These are phyloP conservation scores for Tricholoma hemisulphureum DNA, from an alignment of 768 basidiomycete genomes.

Conservation along the genomic window DNA sequence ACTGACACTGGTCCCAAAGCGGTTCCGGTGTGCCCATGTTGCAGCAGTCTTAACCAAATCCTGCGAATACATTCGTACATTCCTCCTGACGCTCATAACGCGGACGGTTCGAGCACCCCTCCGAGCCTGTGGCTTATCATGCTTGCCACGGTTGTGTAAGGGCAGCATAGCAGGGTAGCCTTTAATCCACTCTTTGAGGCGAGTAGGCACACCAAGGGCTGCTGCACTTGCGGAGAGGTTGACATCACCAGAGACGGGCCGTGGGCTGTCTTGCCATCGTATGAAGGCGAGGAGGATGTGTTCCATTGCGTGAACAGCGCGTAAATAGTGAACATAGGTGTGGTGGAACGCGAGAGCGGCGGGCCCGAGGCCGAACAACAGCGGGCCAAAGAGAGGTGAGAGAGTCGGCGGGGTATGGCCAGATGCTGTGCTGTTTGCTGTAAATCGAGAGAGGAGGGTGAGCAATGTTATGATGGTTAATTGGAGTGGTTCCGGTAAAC, in stretches of 20 bases:
- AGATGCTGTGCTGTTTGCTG: slow-evolving; percentile 78
- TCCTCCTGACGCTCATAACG: slow-evolving; percentile 72
- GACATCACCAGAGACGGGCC: slow-evolving; percentile 20
- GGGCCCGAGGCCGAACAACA: slow-evolving; percentile 79
- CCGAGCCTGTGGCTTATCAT: slow-evolving; percentile 59
- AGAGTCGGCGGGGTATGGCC: slow-evolving; percentile 91
- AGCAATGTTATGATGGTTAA: slow-evolving; percentile 68
- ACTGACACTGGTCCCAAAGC: slow-evolving; percentile 20
- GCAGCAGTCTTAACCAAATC: slow-evolving; percentile 74
- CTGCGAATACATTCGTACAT: slow-evolving; percentile 83
- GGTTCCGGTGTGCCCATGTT: slow-evolving; percentile 41
- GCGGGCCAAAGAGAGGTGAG: slow-evolving; percentile 84
- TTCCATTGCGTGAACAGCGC: slow-evolving; percentile 84
- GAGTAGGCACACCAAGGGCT: slow-evolving; percentile 70
- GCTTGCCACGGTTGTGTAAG: slow-evolving; percentile 39
- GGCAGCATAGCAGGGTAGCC: slow-evolving; percentile 85
- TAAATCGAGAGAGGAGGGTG: slow-evolving; percentile 76
- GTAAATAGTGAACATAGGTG: slow-evolving; percentile 64
- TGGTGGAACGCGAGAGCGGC: slow-evolving; percentile 49
- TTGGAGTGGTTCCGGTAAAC: slow-evolving; percentile 52
- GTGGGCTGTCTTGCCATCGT: slow-evolving; percentile 70
- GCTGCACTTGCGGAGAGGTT: slow-evolving; percentile 49
- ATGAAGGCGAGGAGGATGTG: slow-evolving; percentile 91
- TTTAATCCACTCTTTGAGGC: slow-evolving; percentile 89
- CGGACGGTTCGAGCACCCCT: slow-evolving; percentile 76